A percentile compares a stretch with the other conserved stretches of the same genome.
These are phyloP conservation scores for Takashimella koratensis DNA, from an alignment of 1,284 basidiomycete genomes.

Conservation along the genomic window DNA sequence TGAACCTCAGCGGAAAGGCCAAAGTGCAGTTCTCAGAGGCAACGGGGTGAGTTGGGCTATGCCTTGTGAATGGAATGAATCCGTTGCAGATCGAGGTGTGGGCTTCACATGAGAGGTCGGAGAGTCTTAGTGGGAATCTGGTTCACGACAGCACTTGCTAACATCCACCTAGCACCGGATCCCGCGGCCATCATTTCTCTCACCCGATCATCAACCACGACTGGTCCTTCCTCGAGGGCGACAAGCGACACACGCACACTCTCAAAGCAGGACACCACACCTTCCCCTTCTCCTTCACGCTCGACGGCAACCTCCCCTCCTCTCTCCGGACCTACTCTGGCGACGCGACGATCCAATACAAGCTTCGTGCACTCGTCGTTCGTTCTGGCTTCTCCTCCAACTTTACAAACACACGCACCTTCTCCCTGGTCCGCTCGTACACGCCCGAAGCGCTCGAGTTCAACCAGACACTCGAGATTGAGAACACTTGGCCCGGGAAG, in stretches of 20 bases:
- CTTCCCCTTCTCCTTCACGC: conserved; percentile 74
- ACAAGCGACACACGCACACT: conserved; percentile 72
- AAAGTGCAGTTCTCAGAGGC: conserved; percentile 62
- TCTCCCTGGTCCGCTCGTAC: conserved; percentile 70
- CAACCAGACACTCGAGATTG: conserved; percentile 85
- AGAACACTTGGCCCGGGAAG: conserved; percentile 95
- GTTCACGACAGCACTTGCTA: neutral
- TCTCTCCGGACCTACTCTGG: conserved; percentile 60
- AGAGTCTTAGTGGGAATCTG: neutral
- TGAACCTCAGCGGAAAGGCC: conserved; percentile 78
- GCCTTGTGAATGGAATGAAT: too few relatives aligned
- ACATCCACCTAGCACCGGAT: conserved; percentile 21
- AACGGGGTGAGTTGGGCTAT: conserved; percentile 58
- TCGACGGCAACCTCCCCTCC: conserved; percentile 79
- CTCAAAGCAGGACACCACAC: conserved; percentile 63
- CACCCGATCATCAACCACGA: conserved; percentile 74
- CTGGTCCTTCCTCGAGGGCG: conserved; percentile 67
- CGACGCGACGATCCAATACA: conserved; percentile 70
- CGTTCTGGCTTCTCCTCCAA: conserved; percentile 72
- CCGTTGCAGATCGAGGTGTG: conserved; percentile 14
- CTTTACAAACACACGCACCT: conserved; percentile 60
- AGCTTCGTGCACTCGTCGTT: conserved; percentile 74
- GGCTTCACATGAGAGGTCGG: neutral
- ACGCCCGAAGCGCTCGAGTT: conserved; percentile 81
- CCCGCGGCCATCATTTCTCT: conserved; percentile 51